Evolutionary conservation across 352 stramenopile species (phyloP).

Genomic region (Peronospora destructor): DNA sequence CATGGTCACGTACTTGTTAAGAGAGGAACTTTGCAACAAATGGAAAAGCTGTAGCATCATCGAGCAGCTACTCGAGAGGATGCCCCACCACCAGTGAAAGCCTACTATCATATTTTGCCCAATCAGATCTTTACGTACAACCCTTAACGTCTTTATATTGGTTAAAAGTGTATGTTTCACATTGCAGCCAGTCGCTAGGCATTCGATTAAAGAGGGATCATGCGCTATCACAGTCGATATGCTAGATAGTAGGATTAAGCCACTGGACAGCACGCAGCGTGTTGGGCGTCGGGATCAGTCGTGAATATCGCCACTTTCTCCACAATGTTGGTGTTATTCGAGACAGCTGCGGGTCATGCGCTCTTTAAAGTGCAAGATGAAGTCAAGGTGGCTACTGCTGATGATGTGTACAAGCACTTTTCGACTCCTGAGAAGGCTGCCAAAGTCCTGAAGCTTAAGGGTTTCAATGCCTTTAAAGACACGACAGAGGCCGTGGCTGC

Average conservation of each 20-base stretch:
- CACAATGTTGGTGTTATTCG: slow-evolving; percentile 98
- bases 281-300: slow-evolving; percentile 20
- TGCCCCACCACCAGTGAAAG: slow-evolving; percentile 45
- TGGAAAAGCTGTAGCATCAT: slow-evolving; percentile 12
- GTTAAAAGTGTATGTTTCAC: slow-evolving; percentile 15
- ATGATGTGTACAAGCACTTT: slow-evolving; percentile 91
- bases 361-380: slow-evolving; percentile 99
- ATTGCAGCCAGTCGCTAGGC: slow-evolving; percentile 32
- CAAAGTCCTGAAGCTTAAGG: slow-evolving; percentile 92
- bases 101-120: background rate
- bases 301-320: slow-evolving; percentile 16
- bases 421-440: slow-evolving; percentile 85
- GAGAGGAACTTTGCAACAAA: slow-evolving; percentile 87
- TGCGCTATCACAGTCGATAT: background rate
- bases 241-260: slow-evolving; percentile 5
- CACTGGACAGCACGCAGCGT: slow-evolving; percentile 1
- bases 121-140: background rate
- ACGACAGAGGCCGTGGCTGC: slow-evolving; percentile 97
- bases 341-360: slow-evolving; percentile 97
- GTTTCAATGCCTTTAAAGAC: slow-evolving; percentile 98
- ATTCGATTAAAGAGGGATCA: slow-evolving; percentile 10
- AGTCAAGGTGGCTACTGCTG: slow-evolving; percentile 84
- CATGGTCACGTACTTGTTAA: slow-evolving; percentile 66
- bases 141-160: slow-evolving; percentile 7
- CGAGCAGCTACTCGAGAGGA: background rate